Conservation (phyloP, 2,329 filamentous ascomycete species). For the Ceratocystis diversiconidia region DNA sequence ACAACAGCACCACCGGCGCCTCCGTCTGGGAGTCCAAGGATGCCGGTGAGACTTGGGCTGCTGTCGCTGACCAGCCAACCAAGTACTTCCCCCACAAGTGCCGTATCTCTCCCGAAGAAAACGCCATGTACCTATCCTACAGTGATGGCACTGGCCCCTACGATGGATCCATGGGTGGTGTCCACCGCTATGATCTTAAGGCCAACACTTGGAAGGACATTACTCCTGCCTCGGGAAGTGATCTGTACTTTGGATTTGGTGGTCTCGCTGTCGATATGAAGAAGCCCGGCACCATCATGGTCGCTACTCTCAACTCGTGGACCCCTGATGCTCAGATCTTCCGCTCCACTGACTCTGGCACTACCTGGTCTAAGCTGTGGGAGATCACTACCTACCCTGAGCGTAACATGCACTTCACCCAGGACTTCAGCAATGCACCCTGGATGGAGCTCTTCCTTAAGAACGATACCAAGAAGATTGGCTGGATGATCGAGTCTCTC, state of each 20-base stretch:
- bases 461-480: slow-evolving; percentile 35
- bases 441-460: slow-evolving; percentile 40
- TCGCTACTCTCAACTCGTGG: slow-evolving; percentile 44
- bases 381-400: slow-evolving; percentile 34
- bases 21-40: slow-evolving; percentile 41
- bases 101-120: slow-evolving; percentile 36
- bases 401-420: slow-evolving; percentile 33
- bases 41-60: slow-evolving; percentile 38
- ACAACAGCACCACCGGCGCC: slow-evolving; percentile 31
- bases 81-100: slow-evolving; percentile 41
- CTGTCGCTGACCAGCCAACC: slow-evolving; percentile 36
- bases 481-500: slow-evolving; percentile 47
- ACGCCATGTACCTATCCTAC: slow-evolving; percentile 41
- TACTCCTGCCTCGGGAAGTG: slow-evolving; percentile 35
- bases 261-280: slow-evolving; percentile 40
- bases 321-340: slow-evolving; percentile 44
- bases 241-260: slow-evolving; percentile 41
- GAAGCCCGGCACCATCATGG: slow-evolving; percentile 41
- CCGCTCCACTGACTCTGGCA: slow-evolving; percentile 39
- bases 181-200: slow-evolving; percentile 40
- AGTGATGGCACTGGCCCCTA: slow-evolving; percentile 42
- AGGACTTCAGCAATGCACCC: slow-evolving; percentile 35
- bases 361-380: slow-evolving; percentile 41
- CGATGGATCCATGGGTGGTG: slow-evolving; percentile 38
- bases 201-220: slow-evolving; percentile 40